These are phyloP conservation scores for Aureobasidium mangrovei DNA, from an alignment of 2,329 filamentous ascomycete species.

Conservation along the genomic window DNA sequence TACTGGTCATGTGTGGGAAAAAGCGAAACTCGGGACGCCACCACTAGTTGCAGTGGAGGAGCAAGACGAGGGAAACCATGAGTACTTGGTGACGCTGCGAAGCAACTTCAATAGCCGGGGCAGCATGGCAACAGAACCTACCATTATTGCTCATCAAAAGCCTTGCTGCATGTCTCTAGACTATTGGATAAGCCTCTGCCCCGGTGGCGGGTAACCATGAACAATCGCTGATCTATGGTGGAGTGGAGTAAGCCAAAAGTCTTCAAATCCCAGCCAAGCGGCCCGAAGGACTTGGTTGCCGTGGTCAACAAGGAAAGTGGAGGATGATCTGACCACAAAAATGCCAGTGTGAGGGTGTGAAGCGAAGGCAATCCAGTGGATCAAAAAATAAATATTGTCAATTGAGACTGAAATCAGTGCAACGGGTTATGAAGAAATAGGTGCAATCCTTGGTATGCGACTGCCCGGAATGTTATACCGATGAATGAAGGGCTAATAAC, in stretches of 20 bases:
- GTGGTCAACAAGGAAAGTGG: not conserved
- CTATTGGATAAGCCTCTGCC: constrained; percentile 8
- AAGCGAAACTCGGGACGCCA: not conserved
- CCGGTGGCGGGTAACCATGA: constrained; percentile 12
- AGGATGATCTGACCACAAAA: not conserved
- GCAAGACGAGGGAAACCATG: not conserved
- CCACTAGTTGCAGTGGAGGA: constrained; percentile 2
- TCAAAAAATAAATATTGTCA: not conserved
- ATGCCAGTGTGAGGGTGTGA: not conserved
- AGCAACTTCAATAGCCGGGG: not conserved
- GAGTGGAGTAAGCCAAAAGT: constrained; percentile 7
- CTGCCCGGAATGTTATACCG: not conserved
- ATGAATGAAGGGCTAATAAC: not conserved
- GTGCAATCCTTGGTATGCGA: no score
- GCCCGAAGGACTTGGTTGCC: constrained; percentile 1
- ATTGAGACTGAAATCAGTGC: not conserved
- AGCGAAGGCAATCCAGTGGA: not conserved
- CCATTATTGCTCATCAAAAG: constrained; percentile 7
- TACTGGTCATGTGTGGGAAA: not conserved
- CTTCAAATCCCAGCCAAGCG: not conserved
- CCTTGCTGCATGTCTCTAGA: constrained; percentile 8
- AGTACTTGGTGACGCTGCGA: not conserved
- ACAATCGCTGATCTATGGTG: not conserved
- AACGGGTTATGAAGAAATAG: not conserved
- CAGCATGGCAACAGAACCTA: constrained; percentile 4